Evolutionary conservation across 2,329 filamentous ascomycete species (phyloP).

Genomic region (Coccinonectria pachysandricola): DNA sequence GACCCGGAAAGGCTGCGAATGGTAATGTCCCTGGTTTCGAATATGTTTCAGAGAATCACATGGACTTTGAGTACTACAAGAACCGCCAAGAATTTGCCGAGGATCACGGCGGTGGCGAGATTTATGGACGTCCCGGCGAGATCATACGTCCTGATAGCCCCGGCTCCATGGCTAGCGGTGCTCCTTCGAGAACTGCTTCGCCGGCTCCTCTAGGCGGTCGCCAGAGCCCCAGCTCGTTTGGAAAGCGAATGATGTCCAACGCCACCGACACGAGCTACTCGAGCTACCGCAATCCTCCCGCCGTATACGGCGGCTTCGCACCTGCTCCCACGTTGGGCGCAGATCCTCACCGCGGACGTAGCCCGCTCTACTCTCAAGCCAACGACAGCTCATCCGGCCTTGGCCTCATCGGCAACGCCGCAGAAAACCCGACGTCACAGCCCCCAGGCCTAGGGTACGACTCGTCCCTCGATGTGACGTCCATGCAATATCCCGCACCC

Average conservation of each 20-base stretch:
- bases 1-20: constrained; percentile 34
- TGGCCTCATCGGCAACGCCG: constrained; percentile 43
- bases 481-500: constrained; percentile 11
- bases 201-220: constrained; percentile 28
- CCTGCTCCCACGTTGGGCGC: constrained; percentile 13
- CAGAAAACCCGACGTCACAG: constrained; percentile 40
- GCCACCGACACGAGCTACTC: constrained; percentile 21
- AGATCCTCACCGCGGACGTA: constrained; percentile 27
- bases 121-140: constrained; percentile 51
- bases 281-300: constrained; percentile 14
- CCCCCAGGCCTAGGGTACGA: too few relatives aligned
- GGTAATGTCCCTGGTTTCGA: constrained; percentile 64
- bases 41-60: constrained; percentile 72
- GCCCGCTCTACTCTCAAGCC: constrained; percentile 38
- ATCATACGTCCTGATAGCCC: constrained; percentile 53
- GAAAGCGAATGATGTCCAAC: constrained; percentile 12
- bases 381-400: constrained; percentile 46
- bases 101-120: constrained; percentile 69
- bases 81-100: constrained; percentile 80
- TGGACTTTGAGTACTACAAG: constrained; percentile 90
- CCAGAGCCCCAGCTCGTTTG: constrained; percentile 25
- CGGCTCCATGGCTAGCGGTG: constrained; percentile 37
- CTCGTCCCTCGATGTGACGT: too few relatives aligned
- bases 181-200: constrained; percentile 39
- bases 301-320: constrained; percentile 11